A percentile compares a stretch with the other conserved stretches of the same genome.
Conservation (phyloP, 1,284 basidiomycete species). For the Ceratobasidium sp. region DNA sequence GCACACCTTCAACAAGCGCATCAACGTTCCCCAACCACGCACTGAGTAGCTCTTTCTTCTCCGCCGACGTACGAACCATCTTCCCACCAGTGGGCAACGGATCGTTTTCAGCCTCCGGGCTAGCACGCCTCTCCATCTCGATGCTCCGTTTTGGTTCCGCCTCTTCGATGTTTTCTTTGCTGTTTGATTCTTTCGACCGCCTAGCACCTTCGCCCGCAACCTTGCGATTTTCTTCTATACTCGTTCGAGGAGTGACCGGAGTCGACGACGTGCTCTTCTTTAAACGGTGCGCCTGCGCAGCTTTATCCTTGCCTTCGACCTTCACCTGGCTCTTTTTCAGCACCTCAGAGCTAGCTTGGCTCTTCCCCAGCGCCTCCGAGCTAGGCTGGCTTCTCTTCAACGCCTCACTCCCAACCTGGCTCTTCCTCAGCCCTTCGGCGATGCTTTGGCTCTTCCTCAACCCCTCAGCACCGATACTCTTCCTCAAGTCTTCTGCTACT, state of each 20-base stretch:
- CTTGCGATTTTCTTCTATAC: slow-evolving; percentile 9
- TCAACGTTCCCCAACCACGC: slow-evolving; percentile 90
- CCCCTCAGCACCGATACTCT: slow-evolving; percentile 27
- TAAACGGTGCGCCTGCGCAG: background rate
- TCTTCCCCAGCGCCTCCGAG: slow-evolving; percentile 14
- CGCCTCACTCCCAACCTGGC: slow-evolving; percentile 1
- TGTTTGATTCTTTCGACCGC: slow-evolving; percentile 20
- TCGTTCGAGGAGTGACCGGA: background rate
- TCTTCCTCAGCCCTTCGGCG: slow-evolving; percentile 27
- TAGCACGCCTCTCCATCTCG: background rate
- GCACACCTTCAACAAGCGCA: slow-evolving; percentile 85
- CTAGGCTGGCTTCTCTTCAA: slow-evolving; percentile 21
- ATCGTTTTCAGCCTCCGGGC: background rate
- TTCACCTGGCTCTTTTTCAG: slow-evolving; percentile 1
- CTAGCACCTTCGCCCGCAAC: slow-evolving; percentile 1
- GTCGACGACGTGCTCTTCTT: slow-evolving; percentile 32
- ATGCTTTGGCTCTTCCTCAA: slow-evolving; percentile 32
- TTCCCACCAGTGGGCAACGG: slow-evolving; percentile 38
- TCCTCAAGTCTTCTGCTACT: slow-evolving; percentile 14
- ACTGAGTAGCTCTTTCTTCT: slow-evolving; percentile 86
- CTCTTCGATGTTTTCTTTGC: slow-evolving; percentile 11
- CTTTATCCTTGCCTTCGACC: slow-evolving; percentile 12
- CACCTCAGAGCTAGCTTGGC: slow-evolving; percentile 10
- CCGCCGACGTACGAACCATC: slow-evolving; percentile 74
- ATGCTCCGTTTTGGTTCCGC: slow-evolving; percentile 6